phyloP scores from a whole-genome alignment of 2,329 filamentous ascomycete species.

The Paramyrothecium sp. region DNA sequence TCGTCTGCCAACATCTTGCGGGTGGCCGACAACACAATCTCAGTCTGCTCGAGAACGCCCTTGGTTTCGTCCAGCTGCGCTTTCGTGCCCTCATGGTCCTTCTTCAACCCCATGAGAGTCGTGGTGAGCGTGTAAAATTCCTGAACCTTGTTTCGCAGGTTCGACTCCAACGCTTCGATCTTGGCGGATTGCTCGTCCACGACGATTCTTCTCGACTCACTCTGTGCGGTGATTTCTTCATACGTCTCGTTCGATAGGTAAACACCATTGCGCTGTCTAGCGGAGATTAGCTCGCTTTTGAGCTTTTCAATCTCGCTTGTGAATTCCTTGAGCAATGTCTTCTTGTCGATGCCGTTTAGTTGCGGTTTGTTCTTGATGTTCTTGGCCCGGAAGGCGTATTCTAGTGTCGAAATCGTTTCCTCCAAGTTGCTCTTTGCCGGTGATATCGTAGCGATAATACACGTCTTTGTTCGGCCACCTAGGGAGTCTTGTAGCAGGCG shows the following conservation, averaged over 20 bases:
- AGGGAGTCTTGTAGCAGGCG: constrained; percentile 93
- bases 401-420: constrained; percentile 95
- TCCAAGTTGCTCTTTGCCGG: constrained; percentile 94
- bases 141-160: constrained; percentile 89
- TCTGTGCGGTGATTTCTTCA: constrained; percentile 88
- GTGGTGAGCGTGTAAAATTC: constrained; percentile 85
- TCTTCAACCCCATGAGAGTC: constrained; percentile 84
- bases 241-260: constrained; percentile 87
- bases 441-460: constrained; percentile 96
- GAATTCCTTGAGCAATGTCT: constrained; percentile 86
- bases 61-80: constrained; percentile 75
- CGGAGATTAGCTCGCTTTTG: constrained; percentile 90
- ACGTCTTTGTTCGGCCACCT: constrained; percentile 93
- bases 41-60: constrained; percentile 80
- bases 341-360: constrained; percentile 89
- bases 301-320: constrained; percentile 91
- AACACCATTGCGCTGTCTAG: constrained; percentile 89
- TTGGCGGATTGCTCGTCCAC: constrained; percentile 90
- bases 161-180: constrained; percentile 88
- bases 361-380: constrained; percentile 99
- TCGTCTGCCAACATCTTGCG: constrained; percentile 77
- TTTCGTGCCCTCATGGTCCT: constrained; percentile 80
- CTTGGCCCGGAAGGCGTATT: constrained; percentile 97
- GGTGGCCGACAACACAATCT: constrained; percentile 77
- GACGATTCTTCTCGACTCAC: constrained; percentile 86